Conservation (phyloP, 176 grass and related monocot genomes). For the Areca catechu region DNA sequence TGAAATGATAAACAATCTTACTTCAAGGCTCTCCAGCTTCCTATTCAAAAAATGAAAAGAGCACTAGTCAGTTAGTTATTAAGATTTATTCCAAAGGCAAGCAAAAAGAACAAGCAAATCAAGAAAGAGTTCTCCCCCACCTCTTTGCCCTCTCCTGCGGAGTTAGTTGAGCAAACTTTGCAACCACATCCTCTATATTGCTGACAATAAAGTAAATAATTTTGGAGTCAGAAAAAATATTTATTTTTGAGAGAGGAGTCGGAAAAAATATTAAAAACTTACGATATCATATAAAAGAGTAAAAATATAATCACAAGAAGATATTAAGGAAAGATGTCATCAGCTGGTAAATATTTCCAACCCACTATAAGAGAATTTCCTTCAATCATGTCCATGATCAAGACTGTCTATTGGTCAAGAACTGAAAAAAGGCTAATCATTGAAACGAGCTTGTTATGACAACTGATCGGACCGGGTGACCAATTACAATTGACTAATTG, state of each 20-base stretch:
- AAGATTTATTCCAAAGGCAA: neutral
- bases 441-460: no score
- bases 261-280: neutral
- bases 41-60: slow-evolving; percentile 10
- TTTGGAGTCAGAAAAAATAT: neutral
- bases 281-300: neutral
- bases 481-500: no score
- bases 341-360: no score
- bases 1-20: slow-evolving; percentile 12
- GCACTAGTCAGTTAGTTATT: neutral
- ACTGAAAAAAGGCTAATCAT: no score
- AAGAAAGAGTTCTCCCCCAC: slow-evolving; percentile 1
- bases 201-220: slow-evolving; percentile 3
- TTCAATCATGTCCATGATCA: no score
- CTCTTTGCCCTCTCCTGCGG: slow-evolving; percentile 44
- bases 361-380: no score
- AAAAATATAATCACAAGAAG: neutral
- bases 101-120: slow-evolving; percentile 1
- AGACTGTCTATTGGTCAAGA: no score
- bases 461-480: no score
- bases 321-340: no score
- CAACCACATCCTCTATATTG: slow-evolving; percentile 29
- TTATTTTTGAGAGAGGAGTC: no score
- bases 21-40: slow-evolving; percentile 37
- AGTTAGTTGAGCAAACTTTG: slow-evolving; percentile 23